Conservation (phyloP, 768 basidiomycete genomes). For the Fomitopsis serialis region DNA sequence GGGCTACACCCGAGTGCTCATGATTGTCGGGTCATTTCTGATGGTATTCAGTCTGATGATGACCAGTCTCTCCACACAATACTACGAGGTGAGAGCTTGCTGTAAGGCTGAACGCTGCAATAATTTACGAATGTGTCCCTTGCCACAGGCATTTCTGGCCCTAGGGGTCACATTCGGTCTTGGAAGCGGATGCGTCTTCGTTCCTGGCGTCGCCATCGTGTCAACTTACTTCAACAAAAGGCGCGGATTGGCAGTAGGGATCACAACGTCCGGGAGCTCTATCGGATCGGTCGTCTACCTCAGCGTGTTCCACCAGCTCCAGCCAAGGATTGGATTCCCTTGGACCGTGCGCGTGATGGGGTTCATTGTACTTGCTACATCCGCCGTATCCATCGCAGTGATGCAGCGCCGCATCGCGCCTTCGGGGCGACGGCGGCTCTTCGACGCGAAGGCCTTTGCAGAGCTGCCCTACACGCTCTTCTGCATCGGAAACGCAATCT, state of each 20-base stretch:
- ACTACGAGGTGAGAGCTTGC: slow-evolving; percentile 13
- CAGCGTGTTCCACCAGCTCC: slow-evolving; percentile 45
- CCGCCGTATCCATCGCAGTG: slow-evolving; percentile 12
- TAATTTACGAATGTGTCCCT: too few relatives aligned
- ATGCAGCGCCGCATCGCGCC: slow-evolving; percentile 16
- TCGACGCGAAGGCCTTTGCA: background rate
- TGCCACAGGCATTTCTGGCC: slow-evolving; percentile 44
- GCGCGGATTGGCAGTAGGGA: slow-evolving; percentile 46
- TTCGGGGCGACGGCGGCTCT: background rate
- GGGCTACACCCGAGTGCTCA: slow-evolving; percentile 29
- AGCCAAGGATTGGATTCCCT: slow-evolving; percentile 35
- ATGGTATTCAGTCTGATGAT: slow-evolving; percentile 29
- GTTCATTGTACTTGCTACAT: slow-evolving; percentile 28
- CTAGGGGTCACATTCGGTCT: slow-evolving; percentile 55
- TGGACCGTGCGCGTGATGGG: slow-evolving; percentile 39
- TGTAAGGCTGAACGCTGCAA: slow-evolving; percentile 29
- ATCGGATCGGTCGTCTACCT: slow-evolving; percentile 36
- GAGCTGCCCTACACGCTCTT: background rate
- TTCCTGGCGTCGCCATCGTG: slow-evolving; percentile 42
- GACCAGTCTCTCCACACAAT: slow-evolving; percentile 39
- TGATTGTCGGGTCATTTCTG: slow-evolving; percentile 10
- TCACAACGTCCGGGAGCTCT: slow-evolving; percentile 45
- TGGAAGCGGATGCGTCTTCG: slow-evolving; percentile 42
- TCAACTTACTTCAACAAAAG: slow-evolving; percentile 48
- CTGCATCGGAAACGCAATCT: background rate